Conservation (phyloP, 1,284 basidiomycete species). For the Termitomyces sp. region DNA sequence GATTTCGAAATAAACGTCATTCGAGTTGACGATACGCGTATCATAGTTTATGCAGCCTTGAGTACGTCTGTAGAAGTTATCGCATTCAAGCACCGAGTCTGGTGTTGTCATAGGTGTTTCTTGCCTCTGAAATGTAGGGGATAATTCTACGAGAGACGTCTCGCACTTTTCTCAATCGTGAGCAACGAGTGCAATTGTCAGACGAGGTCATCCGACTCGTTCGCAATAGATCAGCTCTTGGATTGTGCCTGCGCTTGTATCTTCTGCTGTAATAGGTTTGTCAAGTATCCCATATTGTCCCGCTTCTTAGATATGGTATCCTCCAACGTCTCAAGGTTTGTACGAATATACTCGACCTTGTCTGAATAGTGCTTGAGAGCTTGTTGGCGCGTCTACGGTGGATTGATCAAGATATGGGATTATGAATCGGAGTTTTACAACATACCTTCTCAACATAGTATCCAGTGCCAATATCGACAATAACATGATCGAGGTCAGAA, state of each 20-base stretch:
- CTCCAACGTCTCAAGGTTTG: slow-evolving; percentile 79
- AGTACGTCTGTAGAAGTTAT: too few species aligned
- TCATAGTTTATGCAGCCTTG: too few species aligned
- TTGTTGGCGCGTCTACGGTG: slow-evolving; percentile 66
- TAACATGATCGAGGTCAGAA: slow-evolving; percentile 78
- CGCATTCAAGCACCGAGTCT: neutral
- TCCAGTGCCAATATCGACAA: slow-evolving; percentile 94
- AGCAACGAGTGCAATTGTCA: neutral
- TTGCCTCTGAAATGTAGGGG: neutral
- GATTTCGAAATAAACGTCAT: too few species aligned
- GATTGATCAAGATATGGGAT: neutral
- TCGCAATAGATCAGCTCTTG: slow-evolving; percentile 15
- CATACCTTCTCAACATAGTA: slow-evolving; percentile 92
- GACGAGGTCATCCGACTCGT: neutral
- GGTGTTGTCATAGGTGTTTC: neutral
- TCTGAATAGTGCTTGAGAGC: slow-evolving; percentile 71
- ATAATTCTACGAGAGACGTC: neutral
- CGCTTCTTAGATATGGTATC: slow-evolving; percentile 85
- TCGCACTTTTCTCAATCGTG: neutral
- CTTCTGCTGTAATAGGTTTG: slow-evolving; percentile 76
- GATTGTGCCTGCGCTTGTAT: slow-evolving; percentile 48
- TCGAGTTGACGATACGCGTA: too few species aligned
- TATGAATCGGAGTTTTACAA: neutral
- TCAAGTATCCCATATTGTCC: slow-evolving; percentile 76
- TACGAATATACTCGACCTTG: slow-evolving; percentile 76